phyloP scores from a whole-genome alignment of 2,329 filamentous ascomycete species.

The Claviceps fusiformis region DNA sequence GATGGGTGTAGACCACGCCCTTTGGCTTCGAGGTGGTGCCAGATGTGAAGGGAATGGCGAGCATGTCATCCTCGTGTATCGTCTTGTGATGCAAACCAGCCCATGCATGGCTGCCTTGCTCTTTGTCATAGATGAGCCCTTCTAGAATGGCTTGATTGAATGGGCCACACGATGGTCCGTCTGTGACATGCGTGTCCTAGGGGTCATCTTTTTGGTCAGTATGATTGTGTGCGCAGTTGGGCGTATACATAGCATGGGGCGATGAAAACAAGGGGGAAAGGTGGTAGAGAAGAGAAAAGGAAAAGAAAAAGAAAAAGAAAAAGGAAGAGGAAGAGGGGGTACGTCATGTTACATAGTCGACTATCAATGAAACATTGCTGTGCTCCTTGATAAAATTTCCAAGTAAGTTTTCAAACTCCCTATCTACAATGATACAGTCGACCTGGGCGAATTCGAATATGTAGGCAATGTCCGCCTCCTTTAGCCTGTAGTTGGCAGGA shows the following conservation, averaged over 20 bases:
- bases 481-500: slow-evolving; percentile 49
- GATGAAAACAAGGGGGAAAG: no score
- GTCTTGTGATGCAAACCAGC: slow-evolving; percentile 56
- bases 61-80: slow-evolving; percentile 61
- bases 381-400: slow-evolving; percentile 48
- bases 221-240: no score
- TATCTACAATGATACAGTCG: slow-evolving; percentile 75
- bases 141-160: slow-evolving; percentile 77
- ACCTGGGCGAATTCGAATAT: slow-evolving; percentile 82
- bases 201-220: background rate
- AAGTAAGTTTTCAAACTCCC: slow-evolving; percentile 62
- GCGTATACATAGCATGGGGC: background rate
- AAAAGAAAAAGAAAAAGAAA: no score
- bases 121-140: slow-evolving; percentile 57
- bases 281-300: no score
- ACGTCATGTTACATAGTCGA: slow-evolving; percentile 44
- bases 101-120: slow-evolving; percentile 62
- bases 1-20: slow-evolving; percentile 83
- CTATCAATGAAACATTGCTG: slow-evolving; percentile 53
- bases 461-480: slow-evolving; percentile 75
- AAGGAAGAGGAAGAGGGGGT: background rate
- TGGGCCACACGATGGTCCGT: slow-evolving; percentile 60
- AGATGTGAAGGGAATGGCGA: slow-evolving; percentile 86
- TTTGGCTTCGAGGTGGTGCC: slow-evolving; percentile 88
- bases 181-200: slow-evolving; percentile 64